Percentiles rank a stretch among this genome's conserved stretches.
Evolutionary conservation across 805 yeast genomes (phyloP).

Genomic region (Blastobotrys attinorum): DNA sequence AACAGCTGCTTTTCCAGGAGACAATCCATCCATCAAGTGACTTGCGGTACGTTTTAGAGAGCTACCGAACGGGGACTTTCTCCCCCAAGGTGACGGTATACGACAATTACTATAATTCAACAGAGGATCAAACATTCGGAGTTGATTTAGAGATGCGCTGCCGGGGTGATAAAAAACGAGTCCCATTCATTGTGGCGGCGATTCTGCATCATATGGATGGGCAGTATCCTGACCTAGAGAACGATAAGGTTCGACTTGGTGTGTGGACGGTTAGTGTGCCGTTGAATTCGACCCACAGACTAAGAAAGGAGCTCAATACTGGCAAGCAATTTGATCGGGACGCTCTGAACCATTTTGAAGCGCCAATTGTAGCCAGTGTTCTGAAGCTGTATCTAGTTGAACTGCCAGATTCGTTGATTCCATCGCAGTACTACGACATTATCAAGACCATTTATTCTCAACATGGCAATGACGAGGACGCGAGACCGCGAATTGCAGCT

Average conservation of each 20-base stretch:
- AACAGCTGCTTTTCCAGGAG: constrained; percentile 57
- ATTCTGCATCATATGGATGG: constrained; percentile 60
- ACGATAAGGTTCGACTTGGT: constrained; percentile 59
- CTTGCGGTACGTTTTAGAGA: constrained; percentile 55
- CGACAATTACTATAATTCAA: constrained; percentile 71
- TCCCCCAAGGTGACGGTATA: constrained; percentile 64
- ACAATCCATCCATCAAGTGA: constrained; percentile 65
- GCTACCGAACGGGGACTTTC: constrained; percentile 66
- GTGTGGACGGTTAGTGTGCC: constrained; percentile 65
- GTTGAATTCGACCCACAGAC: constrained; percentile 49
- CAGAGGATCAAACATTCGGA: constrained; percentile 67
- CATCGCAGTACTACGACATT: constrained; percentile 56
- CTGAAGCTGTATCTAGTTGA: constrained; percentile 70
- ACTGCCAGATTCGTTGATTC: constrained; percentile 68
- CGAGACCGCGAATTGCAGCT: constrained; percentile 45
- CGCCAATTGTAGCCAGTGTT: constrained; percentile 57
- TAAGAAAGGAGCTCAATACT: constrained; percentile 47
- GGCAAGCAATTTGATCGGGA: constrained; percentile 23
- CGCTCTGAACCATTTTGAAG: constrained; percentile 33
- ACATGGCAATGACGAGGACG: constrained; percentile 33
- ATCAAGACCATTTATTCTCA: constrained; percentile 58
- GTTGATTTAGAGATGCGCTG: constrained; percentile 66
- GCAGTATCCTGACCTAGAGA: constrained; percentile 53
- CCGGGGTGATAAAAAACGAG: constrained; percentile 61
- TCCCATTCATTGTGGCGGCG: constrained; percentile 59